Conservation (phyloP, 805 yeast species). For the Starmerella floricola region DNA sequence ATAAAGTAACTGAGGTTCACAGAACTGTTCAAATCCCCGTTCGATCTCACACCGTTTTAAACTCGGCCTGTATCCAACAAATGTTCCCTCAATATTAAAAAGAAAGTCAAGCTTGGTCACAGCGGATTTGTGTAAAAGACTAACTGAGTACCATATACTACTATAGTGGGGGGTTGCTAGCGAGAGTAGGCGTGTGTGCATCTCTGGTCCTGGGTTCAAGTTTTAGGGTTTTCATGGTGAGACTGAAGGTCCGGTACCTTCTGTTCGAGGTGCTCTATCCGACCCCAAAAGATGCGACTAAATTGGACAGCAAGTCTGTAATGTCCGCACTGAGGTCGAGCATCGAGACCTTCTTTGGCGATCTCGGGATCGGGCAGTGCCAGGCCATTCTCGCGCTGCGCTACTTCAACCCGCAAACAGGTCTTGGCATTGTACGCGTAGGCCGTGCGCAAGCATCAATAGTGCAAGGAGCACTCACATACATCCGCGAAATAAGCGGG, state of each 20-base stretch:
- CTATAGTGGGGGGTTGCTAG: too few relatives aligned
- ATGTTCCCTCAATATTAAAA: too few relatives aligned
- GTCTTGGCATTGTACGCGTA: constrained; percentile 74
- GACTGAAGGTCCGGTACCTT: constrained; percentile 74
- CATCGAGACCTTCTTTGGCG: constrained; percentile 62
- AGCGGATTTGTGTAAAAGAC: too few relatives aligned
- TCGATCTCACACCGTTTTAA: too few relatives aligned
- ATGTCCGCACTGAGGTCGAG: constrained; percentile 43
- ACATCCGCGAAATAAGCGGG: constrained; percentile 37
- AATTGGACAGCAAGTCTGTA: constrained; percentile 39
- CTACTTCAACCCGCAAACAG: constrained; percentile 69
- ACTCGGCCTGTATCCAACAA: too few relatives aligned
- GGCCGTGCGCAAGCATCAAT: constrained; percentile 50
- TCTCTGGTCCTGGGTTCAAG: too few relatives aligned
- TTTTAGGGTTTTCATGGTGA: constrained; percentile 46
- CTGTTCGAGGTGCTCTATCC: constrained; percentile 72
- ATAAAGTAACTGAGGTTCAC: background rate
- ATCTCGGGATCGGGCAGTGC: constrained; percentile 55
- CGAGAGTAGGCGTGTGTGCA: too few relatives aligned
- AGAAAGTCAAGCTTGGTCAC: too few relatives aligned
- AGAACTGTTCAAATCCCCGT: too few relatives aligned
- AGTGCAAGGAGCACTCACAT: constrained; percentile 52
- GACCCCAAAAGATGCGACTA: constrained; percentile 25
- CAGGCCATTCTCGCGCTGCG: constrained; percentile 51
- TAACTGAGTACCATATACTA: too few relatives aligned